Base-by-base conservation (phyloP, 257 asterid species). In the Plantago ovata region DNA sequence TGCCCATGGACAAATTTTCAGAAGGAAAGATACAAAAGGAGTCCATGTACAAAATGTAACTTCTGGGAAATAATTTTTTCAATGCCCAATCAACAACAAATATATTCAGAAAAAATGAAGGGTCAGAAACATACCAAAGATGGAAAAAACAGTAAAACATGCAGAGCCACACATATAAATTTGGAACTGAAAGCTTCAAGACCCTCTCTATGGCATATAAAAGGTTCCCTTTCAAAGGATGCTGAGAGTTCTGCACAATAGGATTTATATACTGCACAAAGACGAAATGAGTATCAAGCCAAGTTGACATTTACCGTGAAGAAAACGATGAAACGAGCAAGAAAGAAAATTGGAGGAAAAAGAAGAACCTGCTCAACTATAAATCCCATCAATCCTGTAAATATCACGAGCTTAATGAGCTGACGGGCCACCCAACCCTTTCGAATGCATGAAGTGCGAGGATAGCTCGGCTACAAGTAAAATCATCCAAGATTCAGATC, bases 131-230 rank as follows among this genome's bases (percentile, higher is more conserved):
- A 24, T 82, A 93, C 99, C 99, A 93, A 56, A 93, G 92, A 75
- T 93, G 99, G 73, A 89, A 93, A 69, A 86, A 73, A 72, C 99
- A 81, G 71, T 93, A 93, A 72, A 93, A 89, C 97, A 88, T 86
- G 91, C 99, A 93, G 74, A 93, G 95, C 99, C 99, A 93, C 71
- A 93, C 96, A 23, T 93, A 93, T 81, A 93, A 76, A 71, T 79
- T 93, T 56, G 97, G 99, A 68, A 93, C 83, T 14, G 99, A 93
- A 60, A 93, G 99, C 91, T 86, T 93, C 88, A 93, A 77, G 70
- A 93, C 80, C 85, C 97, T 85, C 84, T 93, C 99, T 39, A 83
- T 51, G 61, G 94, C 97, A 58, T 89, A 81, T 61, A 93, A 75
- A 72, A 89, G 76, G 69, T 89, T 67, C 58, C 92, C 99, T 78